These are phyloP conservation scores for Penicillium janthinellum DNA, from an alignment of 2,329 filamentous ascomycete species.

Conservation along the genomic window DNA sequence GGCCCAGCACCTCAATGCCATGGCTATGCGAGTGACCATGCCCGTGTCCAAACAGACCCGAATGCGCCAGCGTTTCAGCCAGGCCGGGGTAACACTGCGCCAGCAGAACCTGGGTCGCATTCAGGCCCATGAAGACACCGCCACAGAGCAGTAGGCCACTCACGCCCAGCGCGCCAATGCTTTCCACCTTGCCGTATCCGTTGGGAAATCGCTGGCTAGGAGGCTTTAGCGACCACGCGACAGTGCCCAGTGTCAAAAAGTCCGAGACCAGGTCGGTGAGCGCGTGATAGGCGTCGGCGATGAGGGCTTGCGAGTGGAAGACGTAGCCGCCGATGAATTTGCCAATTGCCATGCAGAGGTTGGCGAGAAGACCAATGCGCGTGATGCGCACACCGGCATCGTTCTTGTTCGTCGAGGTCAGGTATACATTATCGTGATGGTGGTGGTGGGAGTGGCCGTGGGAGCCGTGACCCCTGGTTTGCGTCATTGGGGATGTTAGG, in stretches of 20 bases:
- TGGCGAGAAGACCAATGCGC: conserved; percentile 81
- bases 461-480: conserved; percentile 58
- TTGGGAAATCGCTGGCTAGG: conserved; percentile 82
- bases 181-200: conserved; percentile 98
- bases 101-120: conserved; percentile 69
- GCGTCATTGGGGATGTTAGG: conserved; percentile 31
- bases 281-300: conserved; percentile 93
- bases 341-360: conserved; percentile 88
- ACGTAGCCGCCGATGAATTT: conserved; percentile 91
- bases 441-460: conserved; percentile 64
- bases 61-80: conserved; percentile 51
- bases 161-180: conserved; percentile 87
- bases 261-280: conserved; percentile 94
- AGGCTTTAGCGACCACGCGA: conserved; percentile 87
- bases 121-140: conserved; percentile 88
- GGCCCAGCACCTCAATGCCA: conserved; percentile 57
- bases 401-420: conserved; percentile 79
- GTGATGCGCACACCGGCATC: conserved; percentile 96
- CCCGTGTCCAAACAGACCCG: conserved; percentile 53
- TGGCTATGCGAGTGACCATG: conserved; percentile 63
- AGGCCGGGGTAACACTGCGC: conserved; percentile 72
- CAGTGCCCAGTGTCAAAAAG: conserved; percentile 88
- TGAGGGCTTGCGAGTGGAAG: conserved; percentile 92
- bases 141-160: conserved; percentile 87
- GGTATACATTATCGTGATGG: conserved; percentile 81